Percentiles rank a stretch among this genome's conserved stretches.
Evolutionary conservation across 2,329 filamentous ascomycete species (phyloP).

Genomic region (Botrytis deweyae): DNA sequence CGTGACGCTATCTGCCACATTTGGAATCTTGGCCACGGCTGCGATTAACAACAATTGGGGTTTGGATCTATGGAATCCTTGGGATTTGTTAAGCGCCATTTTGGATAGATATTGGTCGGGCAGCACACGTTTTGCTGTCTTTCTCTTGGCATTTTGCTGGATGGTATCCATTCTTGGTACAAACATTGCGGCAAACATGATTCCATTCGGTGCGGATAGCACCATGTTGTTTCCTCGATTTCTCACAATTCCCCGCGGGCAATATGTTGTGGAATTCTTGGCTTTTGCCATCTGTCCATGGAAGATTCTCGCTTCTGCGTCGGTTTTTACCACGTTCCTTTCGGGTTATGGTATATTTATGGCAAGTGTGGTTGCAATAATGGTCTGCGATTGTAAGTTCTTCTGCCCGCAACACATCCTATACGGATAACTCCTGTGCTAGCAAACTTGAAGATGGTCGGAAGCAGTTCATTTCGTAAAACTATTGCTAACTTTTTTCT

Average conservation of each 20-base stretch:
- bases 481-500: conserved; percentile 34
- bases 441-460: not conserved
- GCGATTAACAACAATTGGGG: conserved; percentile 41
- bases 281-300: conserved; percentile 59
- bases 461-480: not conserved
- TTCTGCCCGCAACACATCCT: not conserved
- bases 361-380: conserved; percentile 45
- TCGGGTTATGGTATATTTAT: conserved; percentile 62
- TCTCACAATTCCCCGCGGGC: conserved; percentile 56
- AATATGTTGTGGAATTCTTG: conserved; percentile 52
- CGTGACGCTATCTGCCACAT: conserved; percentile 25
- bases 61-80: conserved; percentile 43
- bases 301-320: conserved; percentile 61
- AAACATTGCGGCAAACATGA: conserved; percentile 57
- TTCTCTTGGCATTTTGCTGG: conserved; percentile 52
- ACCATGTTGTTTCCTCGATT: conserved; percentile 53
- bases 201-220: conserved; percentile 54
- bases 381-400: conserved; percentile 34
- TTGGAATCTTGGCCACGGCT: conserved; percentile 38
- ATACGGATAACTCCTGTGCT: not conserved
- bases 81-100: conserved; percentile 47
- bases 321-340: conserved; percentile 63
- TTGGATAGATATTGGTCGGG: conserved; percentile 35
- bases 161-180: conserved; percentile 54
- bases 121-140: conserved; percentile 44